Evolutionary conservation across 495 filamentous ascomycete species (phyloP), one percentile per base, ranked within the genome.

Genomic region (Emericellopsis terricola): DNA sequence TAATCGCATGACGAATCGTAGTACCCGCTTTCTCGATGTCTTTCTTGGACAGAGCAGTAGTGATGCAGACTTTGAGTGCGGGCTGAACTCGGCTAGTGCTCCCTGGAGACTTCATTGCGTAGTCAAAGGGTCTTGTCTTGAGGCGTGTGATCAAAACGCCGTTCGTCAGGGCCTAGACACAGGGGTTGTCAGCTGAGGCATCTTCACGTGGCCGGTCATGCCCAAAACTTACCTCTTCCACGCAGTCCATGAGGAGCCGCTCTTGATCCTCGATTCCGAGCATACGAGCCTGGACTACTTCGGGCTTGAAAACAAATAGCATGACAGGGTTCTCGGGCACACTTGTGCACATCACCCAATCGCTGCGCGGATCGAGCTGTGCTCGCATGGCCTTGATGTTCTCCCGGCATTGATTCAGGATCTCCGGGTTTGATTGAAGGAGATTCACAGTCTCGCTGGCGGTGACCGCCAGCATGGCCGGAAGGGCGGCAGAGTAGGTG

Each of bases 401-500:
- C 37, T 94, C 89, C 17, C 87, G 68, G 44, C 89, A 69, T 41
- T 72, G 69, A 1, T 60, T 52, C 28, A 94, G 53, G 21, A 82
- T 66, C 27, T 91, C 84, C 0, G 85, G 81, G 47, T 73, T 80
- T 28, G 71, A 77, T 51, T 94, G 82, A 27, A 96, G 64, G 37
- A 94, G 57, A 28, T 73, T 75, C 30, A 96, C 62, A 8, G 81
- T 81, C 51, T 91, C 89, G 51, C 78, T 85, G 2, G 87, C 83
- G n/a, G 86, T 92, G 17, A 86, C 87, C 11, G 91, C 85, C 20
- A 93, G 65, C 61, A 96, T 76, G 18, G 89, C 89, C 10, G 89
- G 91, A 29, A 96, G 60, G 15, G 91, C 89, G 8, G 89, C 89
- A 29, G 85, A 94, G 60, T 79, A 97, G 8, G 87, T 94, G 51